A percentile compares a stretch with the other conserved stretches of the same genome.
Evolutionary conservation across 78 protist genomes (phyloP).

Genomic region (Dictyostelium purpureum): DNA sequence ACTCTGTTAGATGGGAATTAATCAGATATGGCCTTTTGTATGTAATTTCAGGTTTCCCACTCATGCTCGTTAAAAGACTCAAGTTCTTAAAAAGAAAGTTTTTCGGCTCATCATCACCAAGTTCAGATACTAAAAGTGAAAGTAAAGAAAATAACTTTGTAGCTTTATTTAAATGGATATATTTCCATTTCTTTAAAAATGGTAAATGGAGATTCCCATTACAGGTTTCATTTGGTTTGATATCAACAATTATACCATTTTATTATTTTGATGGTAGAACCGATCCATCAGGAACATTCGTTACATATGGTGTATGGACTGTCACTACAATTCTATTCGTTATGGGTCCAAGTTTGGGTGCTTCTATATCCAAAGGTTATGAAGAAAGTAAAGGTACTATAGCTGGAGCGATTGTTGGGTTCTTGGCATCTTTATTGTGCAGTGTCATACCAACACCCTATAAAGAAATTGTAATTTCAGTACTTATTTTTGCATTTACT

Average conservation of each 20-base stretch:
- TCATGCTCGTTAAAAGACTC: neutral
- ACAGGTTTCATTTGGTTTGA: conserved; percentile 22
- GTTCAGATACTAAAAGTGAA: neutral
- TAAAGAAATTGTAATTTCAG: conserved; percentile 1
- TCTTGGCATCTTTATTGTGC: neutral
- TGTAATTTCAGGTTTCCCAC: neutral
- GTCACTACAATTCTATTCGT: conserved; percentile 30
- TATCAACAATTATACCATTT: neutral
- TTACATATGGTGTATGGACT: conserved; percentile 42
- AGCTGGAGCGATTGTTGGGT: conserved; percentile 16
- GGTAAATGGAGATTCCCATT: conserved; percentile 60
- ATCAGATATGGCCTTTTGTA: conserved; percentile 14
- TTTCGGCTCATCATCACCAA: neutral
- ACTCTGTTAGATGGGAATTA: conserved; percentile 11
- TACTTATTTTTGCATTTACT: neutral
- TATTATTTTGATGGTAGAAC: conserved; percentile 19
- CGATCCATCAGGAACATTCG: neutral
- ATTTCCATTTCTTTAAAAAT: conserved; percentile 19
- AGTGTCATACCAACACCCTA: conserved; percentile 1
- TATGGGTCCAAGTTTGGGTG: conserved; percentile 34
- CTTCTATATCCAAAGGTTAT: conserved; percentile 16
- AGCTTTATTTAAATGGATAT: neutral
- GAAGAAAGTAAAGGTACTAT: conserved; percentile 42
- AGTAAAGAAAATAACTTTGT: neutral
- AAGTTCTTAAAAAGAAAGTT: neutral